Evolutionary conservation across 2,329 filamentous ascomycete species (phyloP), one percentile per base, ranked within the genome.

Genomic region (Fusarium musae): DNA sequence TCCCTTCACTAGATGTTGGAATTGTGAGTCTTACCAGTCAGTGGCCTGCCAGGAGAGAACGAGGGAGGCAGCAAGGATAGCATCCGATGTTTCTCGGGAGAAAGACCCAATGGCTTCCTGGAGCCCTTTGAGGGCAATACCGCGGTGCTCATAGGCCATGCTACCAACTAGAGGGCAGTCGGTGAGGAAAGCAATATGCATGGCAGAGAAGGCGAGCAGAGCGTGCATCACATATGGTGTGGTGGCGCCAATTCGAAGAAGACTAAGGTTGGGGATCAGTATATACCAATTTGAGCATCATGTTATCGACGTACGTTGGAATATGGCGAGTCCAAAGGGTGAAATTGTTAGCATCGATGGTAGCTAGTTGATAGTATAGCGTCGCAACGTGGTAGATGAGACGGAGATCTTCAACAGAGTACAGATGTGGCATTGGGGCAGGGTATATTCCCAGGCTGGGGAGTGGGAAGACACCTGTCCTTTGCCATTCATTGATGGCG

Each of bases 41-140:
- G 92, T 96, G 63, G 94, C 93, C 85, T 98, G 96, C 95, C 96
- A 98, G 42, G 95, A 97, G 56, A 99, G 88, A 53, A 98, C 89
- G 49, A 98, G 90, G 32, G 96, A 98, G 37, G 95, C 94, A 32
- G 95, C 96, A 61, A 99, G 88, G 70, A 98, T 92, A 47, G 95
- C 95, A 83, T 99, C 96, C 4, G 94, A 96, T 69, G 95, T 97
- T 59, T 93, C 91, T 77, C 91, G 91, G 5, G 93, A 97, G 83
- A 98, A 98, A 26, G 89, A 88, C 49, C 91, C 90, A 75, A 98
- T 95, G 34, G 95, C 94, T 79, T 95, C 93, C 79, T 97, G 94
- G 53, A 98, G 85, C 6, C 96, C 96, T 77, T 93, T 95, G 67
- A 98, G 86, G 16, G 96, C 96, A 74, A 93, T 89, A 32, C 93